Evolutionary conservation across 2,329 filamentous ascomycete genomes (phyloP), one percentile per base, ranked within the genome.

Genomic region (Sporothrix euskadiensis): DNA sequence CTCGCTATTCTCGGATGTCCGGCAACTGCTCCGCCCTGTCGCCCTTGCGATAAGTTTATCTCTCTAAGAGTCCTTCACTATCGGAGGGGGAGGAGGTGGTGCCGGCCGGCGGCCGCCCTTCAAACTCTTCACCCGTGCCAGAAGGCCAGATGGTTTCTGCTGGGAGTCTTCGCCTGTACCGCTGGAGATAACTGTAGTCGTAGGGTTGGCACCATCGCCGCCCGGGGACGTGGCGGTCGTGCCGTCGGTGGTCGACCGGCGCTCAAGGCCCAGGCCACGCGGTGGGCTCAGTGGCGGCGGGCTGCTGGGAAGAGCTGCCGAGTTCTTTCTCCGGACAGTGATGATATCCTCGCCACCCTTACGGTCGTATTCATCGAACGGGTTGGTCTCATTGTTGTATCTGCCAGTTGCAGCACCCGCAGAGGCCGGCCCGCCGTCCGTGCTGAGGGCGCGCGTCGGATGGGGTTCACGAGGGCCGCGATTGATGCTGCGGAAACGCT

Each of bases 401-500:
- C 69, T 54, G 35, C 71, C 73, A 10, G 41, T 19, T 10, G 57
- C 10, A 14, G 54, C 75, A 35, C 72, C 75, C 16, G 79, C 79
- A 4, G 78, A 69, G 7, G 69, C 76, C 16, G 78, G 75, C 22
- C 82, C 69, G 77, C 73, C 65, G 49, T 76, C 75, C 3, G 69
- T 56, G 71, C 75, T 76, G 41, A 61, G 75, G 12, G 71, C 74
- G 7, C 75, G 75, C 10, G 70, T 16, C n/a, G 88, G 84, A 32
- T 84, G 83, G 74, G 86, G 87, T 32, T 89, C 87, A 69, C 89
- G 88, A 9, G 87, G 88, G n/a, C 87, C 88, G 75, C 90, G 90
- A 80, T 91, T 93, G 78, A 97, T 94, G 76, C 93, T 92, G 56
- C 94, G 91, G 80, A 99, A 92, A 73, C 94, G 92, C 80, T 98